phyloP scores from a whole-genome alignment of 192 early-diverging fungal species.

The Umbelopsis isabellina region DNA sequence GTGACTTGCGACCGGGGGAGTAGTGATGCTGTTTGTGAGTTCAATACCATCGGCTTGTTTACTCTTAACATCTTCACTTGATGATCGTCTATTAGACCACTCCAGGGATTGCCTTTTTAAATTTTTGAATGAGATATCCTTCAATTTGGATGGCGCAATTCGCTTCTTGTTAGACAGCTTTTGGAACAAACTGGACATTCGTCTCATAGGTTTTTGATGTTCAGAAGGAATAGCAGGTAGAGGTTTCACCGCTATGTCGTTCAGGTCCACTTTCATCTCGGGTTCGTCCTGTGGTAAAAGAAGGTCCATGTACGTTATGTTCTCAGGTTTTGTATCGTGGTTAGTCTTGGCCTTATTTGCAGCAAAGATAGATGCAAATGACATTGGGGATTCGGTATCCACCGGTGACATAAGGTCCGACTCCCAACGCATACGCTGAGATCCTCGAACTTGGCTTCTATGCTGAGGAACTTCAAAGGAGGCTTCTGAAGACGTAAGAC shows the following conservation, averaged over 20 bases:
- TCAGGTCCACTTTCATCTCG: background rate
- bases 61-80: background rate
- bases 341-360: background rate
- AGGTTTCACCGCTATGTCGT: background rate
- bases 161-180: slow-evolving; percentile 13
- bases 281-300: background rate
- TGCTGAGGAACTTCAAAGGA: background rate
- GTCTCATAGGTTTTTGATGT: background rate
- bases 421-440: slow-evolving; percentile 7
- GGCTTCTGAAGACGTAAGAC: background rate
- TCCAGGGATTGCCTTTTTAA: background rate
- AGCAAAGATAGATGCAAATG: slow-evolving; percentile 3
- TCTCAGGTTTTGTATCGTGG: background rate
- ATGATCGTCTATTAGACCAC: background rate
- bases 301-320: background rate
- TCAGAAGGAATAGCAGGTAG: slow-evolving; percentile 2
- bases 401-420: slow-evolving; percentile 11
- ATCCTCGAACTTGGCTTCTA: background rate
- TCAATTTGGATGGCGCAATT: slow-evolving; percentile 1
- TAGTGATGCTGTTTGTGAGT: too few relatives aligned
- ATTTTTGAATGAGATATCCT: background rate
- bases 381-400: slow-evolving; percentile 9
- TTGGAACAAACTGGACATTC: background rate
- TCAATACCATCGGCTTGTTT: too few relatives aligned
- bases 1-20: background rate